Evolutionary conservation across 805 yeast species (phyloP).

Genomic region (Wickerhamiella galacta): DNA sequence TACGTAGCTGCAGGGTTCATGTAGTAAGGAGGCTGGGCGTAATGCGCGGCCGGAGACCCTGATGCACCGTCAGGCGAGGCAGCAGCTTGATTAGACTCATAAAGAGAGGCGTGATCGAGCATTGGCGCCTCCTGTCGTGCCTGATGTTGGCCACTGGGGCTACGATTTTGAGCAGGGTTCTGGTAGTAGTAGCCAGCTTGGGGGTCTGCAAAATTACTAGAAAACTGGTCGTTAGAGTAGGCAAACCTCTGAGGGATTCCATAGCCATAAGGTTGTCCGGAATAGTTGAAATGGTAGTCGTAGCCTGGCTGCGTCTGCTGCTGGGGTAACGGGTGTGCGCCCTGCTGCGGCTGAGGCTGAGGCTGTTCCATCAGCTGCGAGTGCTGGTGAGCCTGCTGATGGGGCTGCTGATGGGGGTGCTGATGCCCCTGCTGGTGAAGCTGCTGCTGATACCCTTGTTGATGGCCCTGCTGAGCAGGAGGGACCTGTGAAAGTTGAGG

Average conservation of each 20-base stretch:
- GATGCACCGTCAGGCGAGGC: neutral
- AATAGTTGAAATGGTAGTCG: conserved; percentile 1
- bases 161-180: conserved; percentile 1
- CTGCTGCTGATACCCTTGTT: no score
- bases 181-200: conserved; percentile 4
- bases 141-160: conserved; percentile 6
- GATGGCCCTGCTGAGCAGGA: no score
- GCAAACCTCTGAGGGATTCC: neutral
- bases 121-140: neutral
- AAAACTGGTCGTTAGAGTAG: neutral
- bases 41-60: neutral
- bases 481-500: no score
- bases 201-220: conserved; percentile 2
- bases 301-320: neutral
- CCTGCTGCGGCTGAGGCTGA: conserved; percentile 3
- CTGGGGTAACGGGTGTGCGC: no score
- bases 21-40: neutral
- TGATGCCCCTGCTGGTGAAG: no score
- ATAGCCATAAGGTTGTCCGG: neutral
- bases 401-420: neutral
- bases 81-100: neutral
- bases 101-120: neutral
- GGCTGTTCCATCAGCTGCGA: conserved; percentile 4
- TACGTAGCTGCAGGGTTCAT: neutral
- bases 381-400: conserved; percentile 2